phyloP scores from a whole-genome alignment of 2,329 filamentous ascomycete genomes.

The Waltergamsia citrina region DNA sequence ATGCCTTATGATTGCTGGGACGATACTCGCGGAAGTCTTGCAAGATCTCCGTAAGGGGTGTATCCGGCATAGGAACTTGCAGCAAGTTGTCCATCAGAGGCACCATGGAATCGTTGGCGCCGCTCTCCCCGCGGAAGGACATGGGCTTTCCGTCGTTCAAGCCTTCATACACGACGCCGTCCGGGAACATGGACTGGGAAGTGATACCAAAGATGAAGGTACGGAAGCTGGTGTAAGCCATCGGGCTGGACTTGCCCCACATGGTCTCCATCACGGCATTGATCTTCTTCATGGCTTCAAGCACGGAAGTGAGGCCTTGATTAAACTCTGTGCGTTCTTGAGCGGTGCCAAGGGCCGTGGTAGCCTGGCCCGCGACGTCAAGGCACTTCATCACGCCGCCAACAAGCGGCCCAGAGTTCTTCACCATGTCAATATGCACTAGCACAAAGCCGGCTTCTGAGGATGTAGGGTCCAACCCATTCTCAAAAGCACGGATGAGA shows the following conservation, averaged over 20 bases:
- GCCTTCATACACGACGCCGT: slow-evolving; percentile 84
- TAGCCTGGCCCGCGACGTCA: slow-evolving; percentile 30
- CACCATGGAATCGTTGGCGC: slow-evolving; percentile 91
- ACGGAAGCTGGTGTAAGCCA: slow-evolving; percentile 79
- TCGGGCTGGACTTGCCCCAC: slow-evolving; percentile 82
- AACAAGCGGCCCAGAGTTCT: slow-evolving; percentile 70
- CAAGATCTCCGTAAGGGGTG: slow-evolving; percentile 80
- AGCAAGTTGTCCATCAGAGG: slow-evolving; percentile 83
- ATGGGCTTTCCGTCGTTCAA: slow-evolving; percentile 50
- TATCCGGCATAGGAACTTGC: slow-evolving; percentile 78
- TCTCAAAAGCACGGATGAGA: slow-evolving; percentile 84
- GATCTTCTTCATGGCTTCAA: slow-evolving; percentile 52
- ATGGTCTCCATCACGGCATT: slow-evolving; percentile 80
- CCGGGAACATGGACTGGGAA: slow-evolving; percentile 85
- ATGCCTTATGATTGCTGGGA: slow-evolving; percentile 79
- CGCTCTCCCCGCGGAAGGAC: slow-evolving; percentile 83
- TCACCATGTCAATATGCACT: slow-evolving; percentile 92
- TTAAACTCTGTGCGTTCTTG: slow-evolving; percentile 50
- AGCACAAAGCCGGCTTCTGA: slow-evolving; percentile 96
- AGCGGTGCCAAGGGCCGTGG: slow-evolving; percentile 13
- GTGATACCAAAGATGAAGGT: slow-evolving; percentile 98
- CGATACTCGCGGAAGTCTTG: slow-evolving; percentile 84
- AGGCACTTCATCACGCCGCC: slow-evolving; percentile 61
- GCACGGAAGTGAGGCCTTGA: slow-evolving; percentile 49
- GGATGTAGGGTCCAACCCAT: slow-evolving; percentile 74